Evolutionary conservation across 805 yeast genomes (phyloP).

Genomic region (Candida michaelii): DNA sequence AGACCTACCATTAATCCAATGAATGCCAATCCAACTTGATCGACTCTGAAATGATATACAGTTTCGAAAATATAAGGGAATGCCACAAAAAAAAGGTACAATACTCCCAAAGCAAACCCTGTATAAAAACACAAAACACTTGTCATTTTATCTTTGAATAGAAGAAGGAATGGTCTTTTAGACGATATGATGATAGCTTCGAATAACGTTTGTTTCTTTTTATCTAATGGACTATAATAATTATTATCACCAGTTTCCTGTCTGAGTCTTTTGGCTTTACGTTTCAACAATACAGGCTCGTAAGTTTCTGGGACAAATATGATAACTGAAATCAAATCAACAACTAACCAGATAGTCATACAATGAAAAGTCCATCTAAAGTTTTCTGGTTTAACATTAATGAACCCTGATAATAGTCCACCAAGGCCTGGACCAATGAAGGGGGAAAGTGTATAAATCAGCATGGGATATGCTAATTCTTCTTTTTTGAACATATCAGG

Average conservation of each 20-base stretch:
- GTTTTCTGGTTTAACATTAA: conserved; percentile 17
- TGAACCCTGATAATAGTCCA: conserved; percentile 28
- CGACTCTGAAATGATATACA: conserved; percentile 26
- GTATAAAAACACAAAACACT: conserved; percentile 36
- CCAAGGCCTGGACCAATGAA: conserved; percentile 32
- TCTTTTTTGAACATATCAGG: conserved; percentile 27
- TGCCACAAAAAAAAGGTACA: conserved; percentile 43
- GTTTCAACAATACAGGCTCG: conserved; percentile 24
- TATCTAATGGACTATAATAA: conserved; percentile 44
- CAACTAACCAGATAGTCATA: conserved; percentile 25
- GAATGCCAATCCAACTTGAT: conserved; percentile 30
- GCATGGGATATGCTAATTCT: conserved; percentile 22
- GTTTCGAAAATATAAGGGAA: conserved; percentile 43
- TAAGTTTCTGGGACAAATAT: conserved; percentile 30
- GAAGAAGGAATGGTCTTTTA: conserved; percentile 23
- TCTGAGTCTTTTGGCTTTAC: conserved; percentile 26
- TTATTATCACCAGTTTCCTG: conserved; percentile 35
- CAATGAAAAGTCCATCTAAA: conserved; percentile 29
- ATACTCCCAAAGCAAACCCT: conserved; percentile 45
- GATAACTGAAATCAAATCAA: conserved; percentile 18
- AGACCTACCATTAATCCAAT: conserved; percentile 40
- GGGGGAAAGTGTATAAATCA: conserved; percentile 28
- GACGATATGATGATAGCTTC: conserved; percentile 21
- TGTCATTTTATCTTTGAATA: conserved; percentile 31
- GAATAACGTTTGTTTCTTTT: conserved; percentile 15